Percentiles rank a stretch among this genome's conserved stretches.
These are phyloP conservation scores for Arthrobotrys pseudoclavata DNA, from an alignment of 2,329 filamentous ascomycete species.

Conservation along the genomic window DNA sequence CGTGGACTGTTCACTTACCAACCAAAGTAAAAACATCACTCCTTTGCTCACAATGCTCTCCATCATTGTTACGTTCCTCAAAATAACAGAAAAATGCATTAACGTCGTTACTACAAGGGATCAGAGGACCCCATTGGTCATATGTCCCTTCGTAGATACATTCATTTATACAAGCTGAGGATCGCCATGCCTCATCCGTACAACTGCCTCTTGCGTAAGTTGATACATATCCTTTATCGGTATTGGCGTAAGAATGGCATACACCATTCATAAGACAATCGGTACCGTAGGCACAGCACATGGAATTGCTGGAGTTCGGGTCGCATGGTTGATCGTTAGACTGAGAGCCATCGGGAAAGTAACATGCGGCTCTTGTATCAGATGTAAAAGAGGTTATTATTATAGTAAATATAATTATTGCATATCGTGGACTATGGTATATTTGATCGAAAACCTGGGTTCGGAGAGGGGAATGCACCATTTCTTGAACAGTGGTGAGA, in stretches of 20 bases:
- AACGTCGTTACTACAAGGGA: slow-evolving; percentile 29
- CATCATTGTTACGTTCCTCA: slow-evolving; percentile 26
- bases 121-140: slow-evolving; percentile 22
- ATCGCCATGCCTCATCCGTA: slow-evolving; percentile 39
- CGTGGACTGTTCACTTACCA: not conserved
- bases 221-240: not conserved
- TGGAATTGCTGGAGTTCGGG: slow-evolving; percentile 5
- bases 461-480: not conserved
- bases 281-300: slow-evolving; percentile 35
- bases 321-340: slow-evolving; percentile 37
- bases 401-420: not conserved
- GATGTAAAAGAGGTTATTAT: not conserved
- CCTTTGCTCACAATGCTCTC: slow-evolving; percentile 23
- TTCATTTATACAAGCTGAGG: slow-evolving; percentile 29
- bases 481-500: not conserved
- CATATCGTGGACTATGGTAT: not conserved
- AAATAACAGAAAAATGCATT: slow-evolving; percentile 41
- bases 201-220: slow-evolving; percentile 39
- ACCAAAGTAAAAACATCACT: slow-evolving; percentile 36
- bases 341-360: slow-evolving; percentile 23
- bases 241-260: slow-evolving; percentile 22
- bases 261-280: slow-evolving; percentile 35
- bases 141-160: slow-evolving; percentile 25
- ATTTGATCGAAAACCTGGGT: not conserved
- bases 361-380: slow-evolving; percentile 12